phyloP scores from a whole-genome alignment of 306 rosid species.

The Mucuna pruriens region DNA sequence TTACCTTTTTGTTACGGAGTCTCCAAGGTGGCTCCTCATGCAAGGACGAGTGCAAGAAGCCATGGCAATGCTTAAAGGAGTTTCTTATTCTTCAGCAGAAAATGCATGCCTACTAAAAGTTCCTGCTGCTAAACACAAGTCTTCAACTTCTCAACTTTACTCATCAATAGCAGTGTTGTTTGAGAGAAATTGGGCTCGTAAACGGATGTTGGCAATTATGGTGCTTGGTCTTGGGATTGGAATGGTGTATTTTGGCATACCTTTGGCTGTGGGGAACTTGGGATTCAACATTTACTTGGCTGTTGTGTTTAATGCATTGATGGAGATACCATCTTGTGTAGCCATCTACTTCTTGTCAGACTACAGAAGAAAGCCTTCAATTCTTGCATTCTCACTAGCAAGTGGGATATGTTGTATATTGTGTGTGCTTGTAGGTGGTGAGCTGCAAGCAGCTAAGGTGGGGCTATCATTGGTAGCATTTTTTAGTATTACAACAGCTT shows the following conservation, averaged over 20 bases:
- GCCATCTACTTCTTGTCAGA: conserved; percentile 36
- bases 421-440: neutral
- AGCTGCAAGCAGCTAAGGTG: conserved; percentile 8
- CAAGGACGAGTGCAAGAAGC: conserved; percentile 41
- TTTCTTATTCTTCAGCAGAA: neutral
- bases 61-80: conserved; percentile 25
- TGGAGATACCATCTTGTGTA: conserved; percentile 48
- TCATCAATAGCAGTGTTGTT: conserved; percentile 37
- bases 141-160: conserved; percentile 17
- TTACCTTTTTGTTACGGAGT: conserved; percentile 32
- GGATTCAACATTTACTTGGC: conserved; percentile 51
- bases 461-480: conserved; percentile 45
- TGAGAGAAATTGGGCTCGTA: conserved; percentile 38
- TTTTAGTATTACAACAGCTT: conserved; percentile 41
- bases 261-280: conserved; percentile 50
- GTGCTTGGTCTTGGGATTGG: conserved; percentile 46
- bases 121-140: neutral
- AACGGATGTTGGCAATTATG: conserved; percentile 24
- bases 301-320: conserved; percentile 46
- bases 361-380: conserved; percentile 30
- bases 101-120: neutral
- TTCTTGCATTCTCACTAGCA: conserved; percentile 13
- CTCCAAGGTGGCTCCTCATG: conserved; percentile 51
- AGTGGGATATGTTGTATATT: conserved; percentile 44
- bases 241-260: conserved; percentile 56